phyloP scores from a whole-genome alignment of 78 protist genomes.

The Parvularia atlantis region DNA sequence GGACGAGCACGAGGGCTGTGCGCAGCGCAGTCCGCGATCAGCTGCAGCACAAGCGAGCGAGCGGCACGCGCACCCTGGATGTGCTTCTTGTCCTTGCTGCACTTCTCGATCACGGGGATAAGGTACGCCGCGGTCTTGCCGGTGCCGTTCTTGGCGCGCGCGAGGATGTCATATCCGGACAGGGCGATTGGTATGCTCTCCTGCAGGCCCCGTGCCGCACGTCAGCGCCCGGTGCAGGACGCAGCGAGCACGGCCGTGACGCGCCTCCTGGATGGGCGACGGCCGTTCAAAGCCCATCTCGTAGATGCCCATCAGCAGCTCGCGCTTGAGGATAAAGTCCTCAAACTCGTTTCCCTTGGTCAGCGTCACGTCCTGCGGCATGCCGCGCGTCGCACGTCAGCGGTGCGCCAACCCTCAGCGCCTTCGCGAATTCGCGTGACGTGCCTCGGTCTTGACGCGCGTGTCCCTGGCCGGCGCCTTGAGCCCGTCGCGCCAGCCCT shows the following conservation, averaged over 20 bases:
- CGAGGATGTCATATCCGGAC: conserved; percentile 79
- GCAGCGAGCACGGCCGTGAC: no score
- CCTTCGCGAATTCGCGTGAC: no score
- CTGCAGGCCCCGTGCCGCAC: no score
- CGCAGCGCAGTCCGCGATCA: neutral
- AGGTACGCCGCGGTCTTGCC: conserved; percentile 96
- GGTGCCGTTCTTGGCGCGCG: conserved; percentile 98
- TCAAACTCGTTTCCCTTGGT: conserved; percentile 82
- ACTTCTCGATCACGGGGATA: conserved; percentile 83
- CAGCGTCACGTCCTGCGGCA: conserved; percentile 86
- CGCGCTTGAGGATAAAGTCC: conserved; percentile 87
- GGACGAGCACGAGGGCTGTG: conserved; percentile 81
- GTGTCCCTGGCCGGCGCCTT: no score
- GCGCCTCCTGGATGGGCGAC: conserved; percentile 98
- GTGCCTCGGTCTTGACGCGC: no score
- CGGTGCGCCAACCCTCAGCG: no score
- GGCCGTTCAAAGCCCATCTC: conserved; percentile 95
- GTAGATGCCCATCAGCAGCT: conserved; percentile 91
- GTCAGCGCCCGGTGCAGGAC: no score
- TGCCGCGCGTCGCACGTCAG: no score
- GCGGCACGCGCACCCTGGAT: conserved; percentile 59
- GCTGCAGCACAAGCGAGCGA: neutral
- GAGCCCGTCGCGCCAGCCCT: no score
- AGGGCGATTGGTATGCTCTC: conserved; percentile 86
- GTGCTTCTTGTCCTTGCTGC: conserved; percentile 37